Base-by-base conservation (phyloP, 192 early-diverging fungal genomes). In the Funneliformis mosseae region DNA sequence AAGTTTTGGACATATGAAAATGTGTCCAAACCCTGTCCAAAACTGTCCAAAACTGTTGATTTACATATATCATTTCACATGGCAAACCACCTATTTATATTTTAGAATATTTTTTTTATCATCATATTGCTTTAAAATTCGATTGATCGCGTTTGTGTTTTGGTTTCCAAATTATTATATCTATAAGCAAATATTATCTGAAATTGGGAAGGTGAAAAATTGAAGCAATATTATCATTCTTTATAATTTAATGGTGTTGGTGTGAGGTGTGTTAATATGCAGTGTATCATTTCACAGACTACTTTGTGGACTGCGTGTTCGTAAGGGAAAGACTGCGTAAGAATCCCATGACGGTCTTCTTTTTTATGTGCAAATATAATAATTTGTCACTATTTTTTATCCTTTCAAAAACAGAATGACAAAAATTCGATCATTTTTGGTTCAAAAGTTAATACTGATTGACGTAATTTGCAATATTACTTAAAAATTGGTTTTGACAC, bases 351-450 rank as follows among this genome's bases (percentile, higher is more conserved):
- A 8, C 23, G 18, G 7, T 3, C n/a, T 8, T 74, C 18, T 59
- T 59, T 74, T 11, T 74, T 8, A 55, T 25, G 4, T 38, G n/a
- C 43, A 55, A 50, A 27, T 3, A 74, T 23, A 64, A 66, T 21
- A 66, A n/a, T 64, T 46, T 78, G 21, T 67, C 42, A 61, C 12
- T 25, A 25, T 4, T 25, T 78, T 11, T 38, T 18, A 42, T 67
- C 39, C 48, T 50, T 33, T 68, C 9, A 62, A 78, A n/a, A n/a
- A n/a, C n/a, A n/a, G 76, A 67, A 78, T 66, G 42, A 78, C 67
- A 78, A 68, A 27, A 78, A 78, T n/a, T 67, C 25, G 33, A 66
- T 67, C 38, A 33, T 78, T 78, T 78, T 27, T 63, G 76, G 43
- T n/a, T n/a, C n/a, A n/a, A n/a, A n/a, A n/a, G n/a, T n/a, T n/a